Evolutionary conservation across 2,329 filamentous ascomycete species (phyloP), one percentile per base, ranked within the genome.

Genomic region (Penicillium expansum): DNA sequence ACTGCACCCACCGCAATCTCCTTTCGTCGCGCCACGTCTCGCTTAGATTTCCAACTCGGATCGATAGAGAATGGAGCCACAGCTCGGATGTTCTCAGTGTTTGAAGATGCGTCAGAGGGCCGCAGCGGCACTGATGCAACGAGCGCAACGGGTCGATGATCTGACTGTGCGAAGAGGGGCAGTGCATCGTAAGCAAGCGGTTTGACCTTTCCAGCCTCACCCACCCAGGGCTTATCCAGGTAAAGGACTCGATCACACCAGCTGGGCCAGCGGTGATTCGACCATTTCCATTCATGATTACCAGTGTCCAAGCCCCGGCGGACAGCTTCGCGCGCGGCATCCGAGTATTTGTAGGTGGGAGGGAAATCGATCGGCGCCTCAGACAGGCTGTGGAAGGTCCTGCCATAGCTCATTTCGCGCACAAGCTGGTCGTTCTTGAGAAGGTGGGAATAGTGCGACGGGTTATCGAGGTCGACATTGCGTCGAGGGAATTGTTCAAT

Each of bases 211-310:
- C 56, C 59, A 5, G 49, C 48, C 22, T 71, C 67, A 42, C 73
- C 73, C 38, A 80, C 69, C 81, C 83, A 86, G 20, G 83, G 85
- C 22, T 82, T 76, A 50, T 88, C 84, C 3, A 93, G 79, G 73
- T 86, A 97, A 20, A 97, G 78, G 20, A 97, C 87, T 4, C 94
- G 86, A 74, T 97, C 94, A 67, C 92, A 96, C 94, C 93, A 97
- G 68, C 88, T 87, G 1, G 94, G 92, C 82, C 90, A 95, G 44
- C 94, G 86, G 71, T 95, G 90, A 56, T 80, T 79, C 8, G 92
- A 90, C 83, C 92, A 97, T 32, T 79, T 76, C 87, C 89, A 93
- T 11, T 79, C 76, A 4, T 82, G 74, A 41, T 62, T 66, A 45
- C 63, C 66, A 43, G 64, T 60, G 14, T 71, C 67, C 58, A 57